These are phyloP conservation scores for Gaertneriomyces semiglobifer DNA, from an alignment of 192 early-diverging fungal genomes.

Conservation along the genomic window DNA sequence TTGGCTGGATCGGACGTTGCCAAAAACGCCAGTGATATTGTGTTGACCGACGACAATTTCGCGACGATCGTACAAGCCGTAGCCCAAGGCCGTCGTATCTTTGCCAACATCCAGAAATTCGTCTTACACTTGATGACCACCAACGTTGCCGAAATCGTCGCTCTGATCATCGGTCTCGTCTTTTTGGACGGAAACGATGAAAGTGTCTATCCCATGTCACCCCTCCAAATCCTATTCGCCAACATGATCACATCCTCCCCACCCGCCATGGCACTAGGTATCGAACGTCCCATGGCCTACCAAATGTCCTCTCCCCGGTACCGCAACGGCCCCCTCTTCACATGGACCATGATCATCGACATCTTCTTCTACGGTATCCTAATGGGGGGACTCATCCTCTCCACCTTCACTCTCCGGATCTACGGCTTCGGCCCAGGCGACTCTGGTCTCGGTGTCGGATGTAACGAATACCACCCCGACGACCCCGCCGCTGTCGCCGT, in stretches of 20 bases:
- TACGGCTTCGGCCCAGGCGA: background rate
- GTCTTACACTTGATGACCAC: conserved; percentile 53
- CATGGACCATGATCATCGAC: conserved; percentile 62
- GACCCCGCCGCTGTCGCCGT: conserved; percentile 60
- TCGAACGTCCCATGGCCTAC: conserved; percentile 67
- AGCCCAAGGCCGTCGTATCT: conserved; percentile 78
- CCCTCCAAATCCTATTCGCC: conserved; percentile 76
- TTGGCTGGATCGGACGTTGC: conserved; percentile 92
- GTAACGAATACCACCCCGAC: conserved; percentile 46
- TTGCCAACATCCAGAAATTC: conserved; percentile 57
- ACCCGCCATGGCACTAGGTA: conserved; percentile 74
- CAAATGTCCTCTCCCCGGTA: conserved; percentile 64
- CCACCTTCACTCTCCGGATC: conserved; percentile 58
- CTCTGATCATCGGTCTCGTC: conserved; percentile 68
- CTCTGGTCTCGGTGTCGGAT: conserved; percentile 3
- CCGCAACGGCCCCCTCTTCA: conserved; percentile 61
- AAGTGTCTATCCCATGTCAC: conserved; percentile 72
- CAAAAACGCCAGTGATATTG: conserved; percentile 93
- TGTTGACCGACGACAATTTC: conserved; percentile 91
- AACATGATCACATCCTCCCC: conserved; percentile 80
- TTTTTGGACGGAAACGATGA: conserved; percentile 58
- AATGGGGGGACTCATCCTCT: conserved; percentile 63
- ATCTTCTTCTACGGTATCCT: conserved; percentile 64
- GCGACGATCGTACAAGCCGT: conserved; percentile 83
- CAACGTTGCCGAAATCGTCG: conserved; percentile 74